A percentile compares a stretch with the other conserved stretches of the same genome.
Conservation (phyloP, 192 early-diverging fungal genomes). For the Pilobolus umbonatus region DNA sequence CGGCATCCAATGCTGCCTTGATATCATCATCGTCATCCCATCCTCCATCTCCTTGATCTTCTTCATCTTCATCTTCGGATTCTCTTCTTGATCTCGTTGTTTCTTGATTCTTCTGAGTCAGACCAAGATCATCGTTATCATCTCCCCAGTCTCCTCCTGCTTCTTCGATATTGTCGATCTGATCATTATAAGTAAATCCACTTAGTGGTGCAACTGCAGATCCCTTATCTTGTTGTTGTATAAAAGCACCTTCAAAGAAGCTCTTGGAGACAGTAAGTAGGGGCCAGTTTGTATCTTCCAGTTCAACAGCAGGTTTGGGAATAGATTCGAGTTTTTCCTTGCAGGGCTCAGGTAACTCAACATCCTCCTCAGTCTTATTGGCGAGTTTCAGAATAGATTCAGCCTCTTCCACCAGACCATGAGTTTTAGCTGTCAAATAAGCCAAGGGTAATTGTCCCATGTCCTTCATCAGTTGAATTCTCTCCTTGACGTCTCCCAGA, state of each 20-base stretch:
- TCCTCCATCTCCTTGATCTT: conserved; percentile 81
- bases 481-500: conserved; percentile 90
- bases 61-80: conserved; percentile 50
- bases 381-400: conserved; percentile 72
- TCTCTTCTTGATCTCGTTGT: conserved; percentile 38
- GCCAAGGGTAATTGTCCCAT: conserved; percentile 88
- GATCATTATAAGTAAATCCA: conserved; percentile 54
- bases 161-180: conserved; percentile 52
- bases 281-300: conserved; percentile 90
- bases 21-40: conserved; percentile 88
- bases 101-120: conserved; percentile 18
- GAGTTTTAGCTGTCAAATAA: conserved; percentile 86
- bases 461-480: conserved; percentile 76
- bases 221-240: conserved; percentile 34
- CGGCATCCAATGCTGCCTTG: conserved; percentile 60
- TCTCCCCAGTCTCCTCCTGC: conserved; percentile 73
- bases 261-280: conserved; percentile 76
- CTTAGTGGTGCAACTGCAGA: conserved; percentile 27
- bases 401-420: conserved; percentile 85
- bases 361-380: conserved; percentile 61
- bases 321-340: conserved; percentile 58
- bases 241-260: conserved; percentile 80
- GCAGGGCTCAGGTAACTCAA: conserved; percentile 38
- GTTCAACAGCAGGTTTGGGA: conserved; percentile 64
- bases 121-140: conserved; percentile 62